These are phyloP conservation scores for Fusarium subglutinans DNA, from an alignment of 2,329 filamentous ascomycete genomes.

Conservation along the genomic window DNA sequence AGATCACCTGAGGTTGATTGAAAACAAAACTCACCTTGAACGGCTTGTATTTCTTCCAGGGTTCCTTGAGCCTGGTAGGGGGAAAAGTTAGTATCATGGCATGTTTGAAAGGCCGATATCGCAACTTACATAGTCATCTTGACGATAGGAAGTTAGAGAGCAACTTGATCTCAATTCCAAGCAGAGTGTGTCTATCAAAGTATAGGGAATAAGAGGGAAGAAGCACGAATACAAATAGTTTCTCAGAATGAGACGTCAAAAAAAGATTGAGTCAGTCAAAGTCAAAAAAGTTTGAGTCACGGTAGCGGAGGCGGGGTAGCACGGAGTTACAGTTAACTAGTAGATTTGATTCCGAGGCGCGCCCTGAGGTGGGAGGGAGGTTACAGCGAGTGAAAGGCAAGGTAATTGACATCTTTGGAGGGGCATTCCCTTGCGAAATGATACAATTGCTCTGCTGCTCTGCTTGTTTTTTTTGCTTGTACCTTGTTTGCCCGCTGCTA, in stretches of 20 bases:
- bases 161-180: slow-evolving; percentile 8
- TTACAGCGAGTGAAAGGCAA: not conserved
- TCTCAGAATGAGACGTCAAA: slow-evolving; percentile 1
- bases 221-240: slow-evolving; percentile 20
- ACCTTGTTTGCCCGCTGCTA: slow-evolving; percentile 9
- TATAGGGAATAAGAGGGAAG: not conserved
- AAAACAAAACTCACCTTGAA: slow-evolving; percentile 52
- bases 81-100: slow-evolving; percentile 4
- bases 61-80: slow-evolving; percentile 72
- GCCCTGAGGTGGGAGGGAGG: not conserved
- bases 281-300: slow-evolving; percentile 23
- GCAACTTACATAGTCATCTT: slow-evolving; percentile 26
- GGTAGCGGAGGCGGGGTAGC: slow-evolving; percentile 19
- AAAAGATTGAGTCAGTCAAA: slow-evolving; percentile 26
- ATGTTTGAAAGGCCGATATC: slow-evolving; percentile 4
- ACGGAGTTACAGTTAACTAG: not conserved
- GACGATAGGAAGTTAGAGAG: not conserved
- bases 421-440: slow-evolving; percentile 7
- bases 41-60: slow-evolving; percentile 78
- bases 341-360: slow-evolving; percentile 6
- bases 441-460: not conserved
- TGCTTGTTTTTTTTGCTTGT: not conserved
- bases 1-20: slow-evolving; percentile 44
- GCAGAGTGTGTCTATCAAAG: not conserved
- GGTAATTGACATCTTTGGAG: slow-evolving; percentile 7